Evolutionary conservation across 495 filamentous ascomycete genomes (phyloP).

Genomic region (Aspergillus nanangensis): DNA sequence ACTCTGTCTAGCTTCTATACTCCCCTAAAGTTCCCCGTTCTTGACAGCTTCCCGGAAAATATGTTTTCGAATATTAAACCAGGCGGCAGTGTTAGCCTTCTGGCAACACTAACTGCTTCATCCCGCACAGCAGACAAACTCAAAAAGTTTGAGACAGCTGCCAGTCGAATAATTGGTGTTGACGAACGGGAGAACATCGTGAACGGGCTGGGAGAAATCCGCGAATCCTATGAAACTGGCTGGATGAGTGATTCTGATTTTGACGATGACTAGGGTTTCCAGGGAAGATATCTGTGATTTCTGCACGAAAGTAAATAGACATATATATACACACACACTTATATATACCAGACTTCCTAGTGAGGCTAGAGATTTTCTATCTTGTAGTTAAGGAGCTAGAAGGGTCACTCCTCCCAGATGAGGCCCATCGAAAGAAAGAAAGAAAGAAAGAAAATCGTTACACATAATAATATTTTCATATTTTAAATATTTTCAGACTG

Average conservation of each 20-base stretch:
- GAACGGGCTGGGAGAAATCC: conserved; percentile 80
- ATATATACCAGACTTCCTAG: too few relatives aligned
- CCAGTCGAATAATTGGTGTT: conserved; percentile 54
- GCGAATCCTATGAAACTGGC: conserved; percentile 83
- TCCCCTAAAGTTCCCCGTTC: conserved; percentile 63
- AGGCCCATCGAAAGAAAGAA: too few relatives aligned
- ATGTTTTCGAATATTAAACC: conserved; percentile 44
- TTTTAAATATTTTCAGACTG: too few relatives aligned
- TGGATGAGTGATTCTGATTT: conserved; percentile 84
- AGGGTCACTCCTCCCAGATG: too few relatives aligned
- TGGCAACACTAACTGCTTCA: conserved; percentile 67
- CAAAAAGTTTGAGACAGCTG: conserved; percentile 58
- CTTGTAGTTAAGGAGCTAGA: too few relatives aligned
- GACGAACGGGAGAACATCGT: conserved; percentile 79
- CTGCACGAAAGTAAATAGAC: too few relatives aligned
- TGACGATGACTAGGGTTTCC: conserved; percentile 58
- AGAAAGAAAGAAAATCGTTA: background rate
- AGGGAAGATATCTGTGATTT: background rate
- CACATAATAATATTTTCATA: too few relatives aligned
- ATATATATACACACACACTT: too few relatives aligned
- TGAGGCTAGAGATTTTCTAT: too few relatives aligned
- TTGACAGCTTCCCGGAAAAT: conserved; percentile 76
- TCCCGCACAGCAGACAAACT: conserved; percentile 64
- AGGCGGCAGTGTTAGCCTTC: conserved; percentile 48
- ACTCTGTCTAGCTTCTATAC: conserved; percentile 59